These are phyloP conservation scores for Retiboletus fuscus DNA, from an alignment of 1,284 basidiomycete species.

Conservation along the genomic window DNA sequence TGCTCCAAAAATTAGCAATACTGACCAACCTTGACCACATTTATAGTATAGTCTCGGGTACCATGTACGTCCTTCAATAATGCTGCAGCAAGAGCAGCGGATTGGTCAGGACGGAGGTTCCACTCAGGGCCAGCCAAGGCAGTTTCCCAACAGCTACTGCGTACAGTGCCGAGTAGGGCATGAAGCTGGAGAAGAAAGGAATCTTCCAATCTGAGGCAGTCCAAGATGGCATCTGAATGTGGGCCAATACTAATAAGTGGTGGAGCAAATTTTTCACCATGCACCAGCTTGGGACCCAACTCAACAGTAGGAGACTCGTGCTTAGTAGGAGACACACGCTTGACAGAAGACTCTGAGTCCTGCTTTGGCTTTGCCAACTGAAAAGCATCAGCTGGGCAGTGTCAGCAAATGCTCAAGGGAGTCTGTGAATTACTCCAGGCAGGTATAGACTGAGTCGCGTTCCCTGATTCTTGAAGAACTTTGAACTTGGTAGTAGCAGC, in stretches of 20 bases:
- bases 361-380: background rate
- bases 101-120: background rate
- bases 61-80: background rate
- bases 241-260: slow-evolving; percentile 17
- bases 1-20: background rate
- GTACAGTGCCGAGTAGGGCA: slow-evolving; percentile 4
- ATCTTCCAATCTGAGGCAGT: no score
- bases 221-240: slow-evolving; percentile 14
- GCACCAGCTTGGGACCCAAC: no score
- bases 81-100: background rate
- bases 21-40: background rate
- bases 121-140: background rate
- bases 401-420: background rate
- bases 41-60: background rate
- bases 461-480: background rate
- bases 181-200: background rate
- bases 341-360: background rate
- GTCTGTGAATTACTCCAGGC: background rate
- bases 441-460: background rate
- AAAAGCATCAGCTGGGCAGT: background rate
- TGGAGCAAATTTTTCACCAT: background rate
- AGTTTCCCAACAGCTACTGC: slow-evolving; percentile 12
- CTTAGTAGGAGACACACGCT: no score
- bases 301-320: background rate
- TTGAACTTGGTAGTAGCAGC: background rate